A percentile compares a stretch with the other conserved stretches of the same genome.
Evolutionary conservation across 306 rosid species (phyloP).

Genomic region (Echinosophora koreensis): DNA sequence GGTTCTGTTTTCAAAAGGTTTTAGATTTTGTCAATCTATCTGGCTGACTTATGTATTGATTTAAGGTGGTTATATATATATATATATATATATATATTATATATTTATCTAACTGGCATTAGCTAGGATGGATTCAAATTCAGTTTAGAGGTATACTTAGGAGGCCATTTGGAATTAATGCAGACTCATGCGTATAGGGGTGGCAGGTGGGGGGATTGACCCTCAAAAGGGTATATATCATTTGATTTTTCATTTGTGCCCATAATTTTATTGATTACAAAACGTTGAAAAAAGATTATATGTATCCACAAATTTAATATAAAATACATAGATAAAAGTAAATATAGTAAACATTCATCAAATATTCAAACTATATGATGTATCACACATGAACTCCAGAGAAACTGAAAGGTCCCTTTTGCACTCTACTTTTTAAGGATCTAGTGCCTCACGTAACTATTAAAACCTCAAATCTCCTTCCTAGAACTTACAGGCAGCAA

Average conservation of each 20-base stretch:
- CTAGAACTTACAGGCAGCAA: conserved; percentile 3
- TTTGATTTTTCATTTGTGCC: neutral
- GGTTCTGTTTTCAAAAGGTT: neutral
- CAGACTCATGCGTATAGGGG: neutral
- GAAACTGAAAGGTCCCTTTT: neutral
- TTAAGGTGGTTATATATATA: conserved; percentile 57
- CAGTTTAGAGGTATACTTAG: neutral
- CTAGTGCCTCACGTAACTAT: neutral
- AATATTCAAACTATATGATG: neutral
- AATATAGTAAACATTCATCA: neutral
- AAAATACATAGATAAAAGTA: neutral
- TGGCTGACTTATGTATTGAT: neutral
- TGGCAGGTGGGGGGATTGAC: neutral
- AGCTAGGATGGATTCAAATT: neutral
- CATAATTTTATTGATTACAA: neutral
- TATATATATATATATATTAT: neutral
- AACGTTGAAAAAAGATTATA: neutral
- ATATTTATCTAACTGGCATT: conserved; percentile 2
- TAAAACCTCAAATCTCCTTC: conserved; percentile 9
- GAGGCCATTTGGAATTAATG: neutral
- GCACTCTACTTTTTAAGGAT: neutral
- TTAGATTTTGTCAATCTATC: neutral
- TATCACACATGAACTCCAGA: neutral
- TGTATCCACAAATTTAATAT: neutral
- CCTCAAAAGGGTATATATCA: neutral